These are phyloP conservation scores for Scutellaria minor DNA, from an alignment of 257 asterid species.

Conservation along the genomic window DNA sequence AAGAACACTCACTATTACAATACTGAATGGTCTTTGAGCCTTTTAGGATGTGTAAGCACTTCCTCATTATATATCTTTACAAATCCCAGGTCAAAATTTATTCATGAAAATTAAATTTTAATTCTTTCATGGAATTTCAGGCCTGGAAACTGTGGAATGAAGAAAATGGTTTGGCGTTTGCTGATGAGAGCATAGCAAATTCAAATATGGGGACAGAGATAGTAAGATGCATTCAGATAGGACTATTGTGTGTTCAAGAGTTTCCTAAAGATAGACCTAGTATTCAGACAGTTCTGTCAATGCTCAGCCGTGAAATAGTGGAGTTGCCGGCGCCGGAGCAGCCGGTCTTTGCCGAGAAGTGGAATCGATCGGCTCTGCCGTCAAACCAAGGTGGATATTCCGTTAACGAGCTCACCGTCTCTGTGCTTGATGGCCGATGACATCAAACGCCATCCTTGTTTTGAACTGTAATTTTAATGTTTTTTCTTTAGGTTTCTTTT, in stretches of 20 bases:
- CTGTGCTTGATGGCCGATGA: conserved; percentile 50
- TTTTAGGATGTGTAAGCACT: conserved; percentile 59
- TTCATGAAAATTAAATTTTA: not conserved
- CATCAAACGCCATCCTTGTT: not conserved
- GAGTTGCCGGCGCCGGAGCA: conserved; percentile 50
- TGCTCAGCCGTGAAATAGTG: conserved; percentile 52
- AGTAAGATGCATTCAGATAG: conserved; percentile 58
- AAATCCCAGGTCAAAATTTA: not conserved
- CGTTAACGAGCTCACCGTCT: conserved; percentile 43
- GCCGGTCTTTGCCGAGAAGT: conserved; percentile 57
- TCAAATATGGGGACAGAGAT: conserved; percentile 33
- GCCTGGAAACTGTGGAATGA: conserved; percentile 70
- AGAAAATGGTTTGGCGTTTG: conserved; percentile 41
- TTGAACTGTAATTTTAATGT: not conserved
- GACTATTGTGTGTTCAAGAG: conserved; percentile 65
- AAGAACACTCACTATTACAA: conserved; percentile 60
- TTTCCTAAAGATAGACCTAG: conserved; percentile 51
- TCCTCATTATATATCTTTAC: not conserved
- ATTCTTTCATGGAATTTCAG: conserved; percentile 38
- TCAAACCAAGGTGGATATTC: conserved; percentile 41
- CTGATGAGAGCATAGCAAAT: conserved; percentile 46
- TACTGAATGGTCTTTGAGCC: conserved; percentile 54
- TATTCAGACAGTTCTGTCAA: conserved; percentile 50
- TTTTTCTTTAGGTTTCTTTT: too few relatives aligned
- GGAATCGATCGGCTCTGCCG: conserved; percentile 37